These are phyloP conservation scores for Euphorbia corollata DNA, from an alignment of 441 rosid genomes.

Conservation along the genomic window DNA sequence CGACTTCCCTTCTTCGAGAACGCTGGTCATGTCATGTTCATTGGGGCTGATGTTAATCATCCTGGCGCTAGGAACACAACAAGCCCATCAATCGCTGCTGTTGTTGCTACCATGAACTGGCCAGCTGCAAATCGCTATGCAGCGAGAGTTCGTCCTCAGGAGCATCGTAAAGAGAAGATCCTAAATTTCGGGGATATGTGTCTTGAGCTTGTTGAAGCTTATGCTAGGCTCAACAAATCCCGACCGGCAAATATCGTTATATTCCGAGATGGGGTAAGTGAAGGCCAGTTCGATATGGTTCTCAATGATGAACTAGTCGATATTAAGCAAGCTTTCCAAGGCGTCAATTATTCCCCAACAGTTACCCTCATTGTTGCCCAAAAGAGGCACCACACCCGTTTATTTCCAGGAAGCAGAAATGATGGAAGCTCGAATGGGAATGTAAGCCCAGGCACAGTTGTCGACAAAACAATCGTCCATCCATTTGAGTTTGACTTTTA, in stretches of 20 bases:
- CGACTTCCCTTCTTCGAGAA: slow-evolving; percentile 35
- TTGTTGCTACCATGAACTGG: slow-evolving; percentile 70
- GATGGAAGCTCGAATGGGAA: slow-evolving; percentile 43
- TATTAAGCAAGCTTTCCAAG: slow-evolving; percentile 39
- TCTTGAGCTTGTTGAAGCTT: slow-evolving; percentile 48
- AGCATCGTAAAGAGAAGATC: slow-evolving; percentile 50
- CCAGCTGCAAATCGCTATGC: slow-evolving; percentile 69
- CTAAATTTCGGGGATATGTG: slow-evolving; percentile 52
- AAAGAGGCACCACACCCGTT: slow-evolving; percentile 74
- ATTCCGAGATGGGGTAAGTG: slow-evolving; percentile 82
- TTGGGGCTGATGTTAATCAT: slow-evolving; percentile 86
- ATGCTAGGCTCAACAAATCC: slow-evolving; percentile 29
- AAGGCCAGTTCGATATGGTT: slow-evolving; percentile 83
- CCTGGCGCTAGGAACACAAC: slow-evolving; percentile 40
- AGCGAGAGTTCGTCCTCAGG: slow-evolving; percentile 53
- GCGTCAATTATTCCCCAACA: slow-evolving; percentile 39
- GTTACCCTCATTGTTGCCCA: slow-evolving; percentile 65
- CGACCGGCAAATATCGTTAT: slow-evolving; percentile 52
- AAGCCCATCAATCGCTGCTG: slow-evolving; percentile 79
- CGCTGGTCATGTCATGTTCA: slow-evolving; percentile 55
- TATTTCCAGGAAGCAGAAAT: slow-evolving; percentile 34
- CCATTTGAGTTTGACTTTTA: slow-evolving; percentile 69
- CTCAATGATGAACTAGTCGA: slow-evolving; percentile 56
- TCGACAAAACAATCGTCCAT: slow-evolving; percentile 59
- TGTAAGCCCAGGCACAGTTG: slow-evolving; percentile 67